Evolutionary conservation across 1,284 basidiomycete genomes (phyloP).

Genomic region (Sanghuangporus baumii): DNA sequence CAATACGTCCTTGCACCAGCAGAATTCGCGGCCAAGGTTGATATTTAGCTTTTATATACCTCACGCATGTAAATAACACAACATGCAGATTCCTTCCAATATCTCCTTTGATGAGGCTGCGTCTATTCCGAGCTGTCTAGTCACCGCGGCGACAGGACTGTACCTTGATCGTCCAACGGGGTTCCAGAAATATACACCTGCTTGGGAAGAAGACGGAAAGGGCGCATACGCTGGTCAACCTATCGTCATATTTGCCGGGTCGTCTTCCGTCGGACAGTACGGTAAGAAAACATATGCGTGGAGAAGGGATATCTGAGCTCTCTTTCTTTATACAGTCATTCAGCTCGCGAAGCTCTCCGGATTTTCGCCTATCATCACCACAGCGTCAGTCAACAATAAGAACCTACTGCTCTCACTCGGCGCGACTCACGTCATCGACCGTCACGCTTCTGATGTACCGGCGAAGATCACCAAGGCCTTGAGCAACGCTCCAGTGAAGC

Average conservation of each 20-base stretch:
- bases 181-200: conserved; percentile 8
- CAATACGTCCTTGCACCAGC: conserved; percentile 24
- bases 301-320: conserved; percentile 22
- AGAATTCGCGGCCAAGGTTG: conserved; percentile 23
- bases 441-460: conserved; percentile 27
- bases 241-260: conserved; percentile 32
- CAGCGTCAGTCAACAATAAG: conserved; percentile 40
- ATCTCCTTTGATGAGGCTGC: conserved; percentile 31
- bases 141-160: conserved; percentile 34
- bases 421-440: conserved; percentile 47
- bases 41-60: not conserved
- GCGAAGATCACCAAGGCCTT: conserved; percentile 28
- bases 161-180: conserved; percentile 16
- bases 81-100: conserved; percentile 25
- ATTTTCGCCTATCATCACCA: conserved; percentile 49
- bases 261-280: conserved; percentile 33
- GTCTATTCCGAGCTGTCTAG: conserved; percentile 34
- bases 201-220: conserved; percentile 22
- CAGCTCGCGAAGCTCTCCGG: conserved; percentile 50
- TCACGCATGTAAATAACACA: not conserved
- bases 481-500: conserved; percentile 24
- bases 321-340: conserved; percentile 3
- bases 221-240: conserved; percentile 24
- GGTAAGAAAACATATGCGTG: conserved; percentile 23
- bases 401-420: conserved; percentile 43